A percentile compares a stretch with the other conserved stretches of the same genome.
Evolutionary conservation across 495 filamentous ascomycete genomes (phyloP).

Genomic region (Cercophora newfieldiana): DNA sequence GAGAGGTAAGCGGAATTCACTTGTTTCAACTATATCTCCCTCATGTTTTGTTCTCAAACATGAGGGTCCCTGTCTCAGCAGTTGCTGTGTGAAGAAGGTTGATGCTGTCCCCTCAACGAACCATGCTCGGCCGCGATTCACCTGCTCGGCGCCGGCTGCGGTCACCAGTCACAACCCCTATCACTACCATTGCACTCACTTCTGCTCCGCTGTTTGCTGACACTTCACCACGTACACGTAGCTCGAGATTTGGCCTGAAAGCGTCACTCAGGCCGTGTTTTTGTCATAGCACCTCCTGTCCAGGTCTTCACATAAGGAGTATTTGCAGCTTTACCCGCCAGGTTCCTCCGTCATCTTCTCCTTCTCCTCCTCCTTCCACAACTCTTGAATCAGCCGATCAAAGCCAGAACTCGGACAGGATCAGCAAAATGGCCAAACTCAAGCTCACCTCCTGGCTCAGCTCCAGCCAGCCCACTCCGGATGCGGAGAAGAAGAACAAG

Average conservation of each 20-base stretch:
- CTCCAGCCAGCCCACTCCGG: slow-evolving; percentile 12
- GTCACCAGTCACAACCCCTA: not conserved
- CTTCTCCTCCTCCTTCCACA: not conserved
- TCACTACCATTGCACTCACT: not conserved
- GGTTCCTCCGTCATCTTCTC: not conserved
- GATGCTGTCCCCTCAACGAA: not conserved
- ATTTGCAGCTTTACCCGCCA: not conserved
- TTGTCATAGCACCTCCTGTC: not conserved
- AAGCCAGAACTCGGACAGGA: not conserved
- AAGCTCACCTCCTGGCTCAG: slow-evolving; percentile 22
- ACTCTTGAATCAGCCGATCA: not conserved
- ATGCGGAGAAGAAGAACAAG: slow-evolving; percentile 32
- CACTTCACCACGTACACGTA: not conserved
- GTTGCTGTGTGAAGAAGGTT: not conserved
- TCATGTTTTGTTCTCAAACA: slow-evolving; percentile 14
- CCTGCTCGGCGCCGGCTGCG: not conserved
- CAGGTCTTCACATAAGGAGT: not conserved
- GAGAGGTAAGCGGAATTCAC: not conserved
- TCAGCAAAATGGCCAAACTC: slow-evolving; percentile 37
- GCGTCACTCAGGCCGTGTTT: not conserved
- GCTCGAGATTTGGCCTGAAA: not conserved
- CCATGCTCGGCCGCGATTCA: not conserved
- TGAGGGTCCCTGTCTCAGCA: slow-evolving; percentile 3
- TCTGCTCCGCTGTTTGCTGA: slow-evolving; percentile 9
- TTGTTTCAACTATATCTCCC: slow-evolving; percentile 15